Evolutionary conservation across 768 basidiomycete genomes (phyloP), one percentile per base, ranked within the genome.

Genomic region (Symmetrospora coprosmae): DNA sequence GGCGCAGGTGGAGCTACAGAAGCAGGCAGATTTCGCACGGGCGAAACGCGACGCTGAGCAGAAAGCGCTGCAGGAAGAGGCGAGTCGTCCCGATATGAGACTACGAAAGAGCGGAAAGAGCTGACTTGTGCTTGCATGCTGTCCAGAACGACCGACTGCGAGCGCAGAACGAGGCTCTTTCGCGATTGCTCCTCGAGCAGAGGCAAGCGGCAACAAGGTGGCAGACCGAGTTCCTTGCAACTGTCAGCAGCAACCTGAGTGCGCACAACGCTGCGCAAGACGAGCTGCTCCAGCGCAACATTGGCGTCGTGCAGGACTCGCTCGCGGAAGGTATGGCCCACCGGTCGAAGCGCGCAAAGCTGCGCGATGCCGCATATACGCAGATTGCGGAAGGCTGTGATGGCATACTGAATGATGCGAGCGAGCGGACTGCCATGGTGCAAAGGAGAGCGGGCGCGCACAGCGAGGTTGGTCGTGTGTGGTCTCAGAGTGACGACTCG

Each of bases 121-220:
- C 19, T 19, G 19, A 13, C 14, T 39, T 19, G 38, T 39, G 38
- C 19, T 53, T 27, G 6, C 30, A 39, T 40, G 49, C 37, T 30
- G 28, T 21, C 5, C 19, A 61, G 60, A 61, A 61, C 40, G 51
- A 56, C 13, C 50, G 39, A 19, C 37, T 61, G 51, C 34, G 39
- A 37, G 51, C 52, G 30, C 60, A 61, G 52, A 61, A 61, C 39
- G 48, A 31, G 7, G 41, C 41, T 1, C 51, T 61, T 8, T 23
- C 33, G n/a, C 50, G 43, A 31, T 34, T 47, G 19, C 23, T 61
- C 11, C 19, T 30, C 19, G 31, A 58, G 27, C 50, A 51, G n/a
- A 55, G 43, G 9, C 34, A 51, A 11, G 38, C 27, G 14, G 50
- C 51, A 14, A 52, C 34, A 23, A 31, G 50, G n/a, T 61, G 49